These are phyloP conservation scores for Echinochloa phyllopogon DNA, from an alignment of 176 grass and related monocot species.

Conservation along the genomic window DNA sequence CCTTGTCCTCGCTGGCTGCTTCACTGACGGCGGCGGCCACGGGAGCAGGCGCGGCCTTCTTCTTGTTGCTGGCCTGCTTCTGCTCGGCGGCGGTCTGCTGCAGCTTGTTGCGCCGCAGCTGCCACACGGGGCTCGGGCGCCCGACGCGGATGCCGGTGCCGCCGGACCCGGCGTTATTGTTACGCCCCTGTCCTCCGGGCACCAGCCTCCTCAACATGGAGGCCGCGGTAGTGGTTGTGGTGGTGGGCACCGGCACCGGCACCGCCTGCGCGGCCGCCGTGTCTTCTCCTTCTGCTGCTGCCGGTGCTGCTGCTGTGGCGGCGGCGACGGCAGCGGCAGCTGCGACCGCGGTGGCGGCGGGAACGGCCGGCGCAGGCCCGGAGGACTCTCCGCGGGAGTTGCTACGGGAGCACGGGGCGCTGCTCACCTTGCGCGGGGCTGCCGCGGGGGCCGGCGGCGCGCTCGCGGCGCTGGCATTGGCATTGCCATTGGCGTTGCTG, in stretches of 20 bases:
- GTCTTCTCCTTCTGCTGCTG: neutral
- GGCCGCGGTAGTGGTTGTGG: constrained; percentile 20
- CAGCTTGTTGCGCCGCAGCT: constrained; percentile 68
- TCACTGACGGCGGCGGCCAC: neutral
- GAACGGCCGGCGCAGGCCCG: neutral
- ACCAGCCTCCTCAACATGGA: constrained; percentile 62
- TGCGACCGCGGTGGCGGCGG: neutral
- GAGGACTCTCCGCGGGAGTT: constrained; percentile 89
- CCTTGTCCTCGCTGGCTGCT: neutral
- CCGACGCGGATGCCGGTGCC: constrained; percentile 74
- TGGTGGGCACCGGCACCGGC: neutral
- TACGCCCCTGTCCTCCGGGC: constrained; percentile 46
- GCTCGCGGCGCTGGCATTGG: neutral
- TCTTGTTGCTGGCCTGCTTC: constrained; percentile 40
- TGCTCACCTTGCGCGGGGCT: constrained; percentile 60
- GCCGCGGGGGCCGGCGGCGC: constrained; percentile 3
- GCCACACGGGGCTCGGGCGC: constrained; percentile 72
- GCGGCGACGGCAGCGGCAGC: neutral
- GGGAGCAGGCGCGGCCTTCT: constrained; percentile 5
- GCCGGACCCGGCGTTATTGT: neutral
- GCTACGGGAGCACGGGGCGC: constrained; percentile 93
- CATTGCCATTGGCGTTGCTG: neutral
- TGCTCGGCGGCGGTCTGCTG: constrained; percentile 53
- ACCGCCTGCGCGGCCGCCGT: neutral
- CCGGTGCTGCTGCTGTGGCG: neutral